Conservation (phyloP, 2,329 filamentous ascomycete species). For the Beauveria rudraprayagi region DNA sequence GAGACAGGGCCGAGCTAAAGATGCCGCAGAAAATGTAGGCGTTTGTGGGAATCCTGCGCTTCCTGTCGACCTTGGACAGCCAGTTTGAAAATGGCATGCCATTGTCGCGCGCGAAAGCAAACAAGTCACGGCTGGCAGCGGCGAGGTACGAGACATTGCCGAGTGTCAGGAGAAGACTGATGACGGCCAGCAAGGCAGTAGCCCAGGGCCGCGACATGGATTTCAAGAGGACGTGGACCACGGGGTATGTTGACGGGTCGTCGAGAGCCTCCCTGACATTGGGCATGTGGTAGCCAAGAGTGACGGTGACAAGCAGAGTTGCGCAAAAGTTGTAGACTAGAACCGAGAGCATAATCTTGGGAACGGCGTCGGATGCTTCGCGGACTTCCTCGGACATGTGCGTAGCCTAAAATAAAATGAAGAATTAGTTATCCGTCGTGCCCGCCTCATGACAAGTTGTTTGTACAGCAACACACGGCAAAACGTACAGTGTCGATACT, state of each 20-base stretch:
- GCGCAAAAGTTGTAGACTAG: not conserved
- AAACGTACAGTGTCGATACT: slow-evolving; percentile 12
- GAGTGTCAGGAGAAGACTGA: slow-evolving; percentile 2
- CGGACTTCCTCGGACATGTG: slow-evolving; percentile 15
- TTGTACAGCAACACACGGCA: no score
- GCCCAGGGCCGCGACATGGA: slow-evolving; percentile 6
- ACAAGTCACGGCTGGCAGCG: slow-evolving; percentile 7
- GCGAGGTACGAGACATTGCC: slow-evolving; percentile 10
- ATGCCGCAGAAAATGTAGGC: slow-evolving; percentile 12
- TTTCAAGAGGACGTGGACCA: slow-evolving; percentile 7
- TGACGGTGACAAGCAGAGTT: slow-evolving; percentile 2
- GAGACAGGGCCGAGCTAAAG: slow-evolving; percentile 9
- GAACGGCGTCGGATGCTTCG: slow-evolving; percentile 11
- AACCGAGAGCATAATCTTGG: slow-evolving; percentile 8
- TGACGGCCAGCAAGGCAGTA: slow-evolving; percentile 5
- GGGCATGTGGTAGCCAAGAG: slow-evolving; percentile 11
- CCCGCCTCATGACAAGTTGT: no score
- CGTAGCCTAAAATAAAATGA: slow-evolving; percentile 8
- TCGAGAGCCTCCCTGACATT: slow-evolving; percentile 1
- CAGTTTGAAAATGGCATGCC: slow-evolving; percentile 10
- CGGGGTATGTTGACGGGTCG: slow-evolving; percentile 5
- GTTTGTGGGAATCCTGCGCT: slow-evolving; percentile 12
- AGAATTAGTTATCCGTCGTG: not conserved
- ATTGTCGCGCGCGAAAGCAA: slow-evolving; percentile 9
- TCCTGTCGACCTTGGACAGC: slow-evolving; percentile 9